Percentiles rank a stretch among this genome's conserved stretches.
Evolutionary conservation across 331 rosid species (phyloP).

Genomic region (Pyrus hybrid): DNA sequence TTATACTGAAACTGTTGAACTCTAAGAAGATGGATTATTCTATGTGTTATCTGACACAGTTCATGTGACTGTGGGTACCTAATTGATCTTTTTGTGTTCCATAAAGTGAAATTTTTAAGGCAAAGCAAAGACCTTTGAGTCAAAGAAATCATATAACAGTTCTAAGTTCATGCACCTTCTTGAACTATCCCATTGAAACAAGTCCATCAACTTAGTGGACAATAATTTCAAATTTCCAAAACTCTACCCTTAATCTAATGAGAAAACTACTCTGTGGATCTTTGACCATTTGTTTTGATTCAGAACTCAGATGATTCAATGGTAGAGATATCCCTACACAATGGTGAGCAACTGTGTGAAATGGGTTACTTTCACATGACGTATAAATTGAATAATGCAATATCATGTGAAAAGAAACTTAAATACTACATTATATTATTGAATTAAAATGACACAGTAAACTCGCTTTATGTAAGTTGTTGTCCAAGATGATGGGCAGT

Average conservation of each 20-base stretch:
- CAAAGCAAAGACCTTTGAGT: constrained; percentile 21
- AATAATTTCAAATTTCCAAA: neutral
- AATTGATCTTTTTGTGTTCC: constrained; percentile 15
- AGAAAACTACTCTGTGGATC: neutral
- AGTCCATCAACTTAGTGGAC: neutral
- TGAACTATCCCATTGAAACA: neutral
- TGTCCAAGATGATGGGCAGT: constrained; percentile 52
- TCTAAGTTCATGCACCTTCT: constrained; percentile 45
- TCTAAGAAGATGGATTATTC: neutral
- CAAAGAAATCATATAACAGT: constrained; percentile 16
- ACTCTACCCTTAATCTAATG: constrained; percentile 20
- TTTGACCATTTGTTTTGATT: constrained; percentile 16
- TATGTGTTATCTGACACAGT: constrained; percentile 42
- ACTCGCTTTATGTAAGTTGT: too few species aligned
- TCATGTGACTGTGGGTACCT: constrained; percentile 64
- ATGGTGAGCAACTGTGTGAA: too few species aligned
- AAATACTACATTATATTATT: too few species aligned
- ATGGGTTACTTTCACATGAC: too few species aligned
- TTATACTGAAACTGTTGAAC: neutral
- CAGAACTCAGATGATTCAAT: neutral
- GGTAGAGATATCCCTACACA: too few species aligned
- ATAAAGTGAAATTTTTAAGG: constrained; percentile 15
- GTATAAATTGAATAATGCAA: too few species aligned
- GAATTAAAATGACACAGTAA: too few species aligned
- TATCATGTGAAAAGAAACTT: too few species aligned